Percentiles rank a stretch among this genome's conserved stretches.
Evolutionary conservation across 169 alveolate species (phyloP).

Genomic region (Plasmodium adleri): DNA sequence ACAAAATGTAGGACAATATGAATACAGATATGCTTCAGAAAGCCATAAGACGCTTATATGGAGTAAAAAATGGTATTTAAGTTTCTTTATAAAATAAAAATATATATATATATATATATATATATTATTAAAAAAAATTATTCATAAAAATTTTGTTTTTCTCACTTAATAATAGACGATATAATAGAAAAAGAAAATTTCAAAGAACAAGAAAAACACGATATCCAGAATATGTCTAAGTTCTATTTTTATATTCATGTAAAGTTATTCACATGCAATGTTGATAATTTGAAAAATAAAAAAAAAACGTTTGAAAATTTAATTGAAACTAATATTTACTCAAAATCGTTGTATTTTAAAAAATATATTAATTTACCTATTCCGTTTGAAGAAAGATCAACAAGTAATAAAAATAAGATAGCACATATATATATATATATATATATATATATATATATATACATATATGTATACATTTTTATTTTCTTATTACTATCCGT

Average conservation of each 20-base stretch:
- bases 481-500: too few relatives aligned
- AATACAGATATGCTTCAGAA: constrained; percentile 59
- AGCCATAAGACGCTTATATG: constrained; percentile 71
- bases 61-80: constrained; percentile 35
- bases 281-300: constrained; percentile 28
- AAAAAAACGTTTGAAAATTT: constrained; percentile 56
- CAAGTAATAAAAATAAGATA: constrained; percentile 20
- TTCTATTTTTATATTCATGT: constrained; percentile 72
- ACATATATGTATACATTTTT: constrained; percentile 1
- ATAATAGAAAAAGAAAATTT: constrained; percentile 33
- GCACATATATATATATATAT: background rate
- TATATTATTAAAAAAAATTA: background rate
- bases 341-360: constrained; percentile 52
- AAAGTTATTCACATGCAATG: constrained; percentile 63
- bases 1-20: constrained; percentile 50
- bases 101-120: background rate
- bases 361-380: constrained; percentile 63
- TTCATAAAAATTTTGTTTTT: background rate
- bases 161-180: constrained; percentile 24
- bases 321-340: constrained; percentile 66
- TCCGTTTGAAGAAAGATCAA: constrained; percentile 71
- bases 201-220: constrained; percentile 20
- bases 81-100: background rate
- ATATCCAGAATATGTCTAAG: constrained; percentile 18
- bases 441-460: constrained; percentile 1